Evolutionary conservation across 2,329 filamentous ascomycete genomes (phyloP).

Genomic region (Stemphylium beticola): DNA sequence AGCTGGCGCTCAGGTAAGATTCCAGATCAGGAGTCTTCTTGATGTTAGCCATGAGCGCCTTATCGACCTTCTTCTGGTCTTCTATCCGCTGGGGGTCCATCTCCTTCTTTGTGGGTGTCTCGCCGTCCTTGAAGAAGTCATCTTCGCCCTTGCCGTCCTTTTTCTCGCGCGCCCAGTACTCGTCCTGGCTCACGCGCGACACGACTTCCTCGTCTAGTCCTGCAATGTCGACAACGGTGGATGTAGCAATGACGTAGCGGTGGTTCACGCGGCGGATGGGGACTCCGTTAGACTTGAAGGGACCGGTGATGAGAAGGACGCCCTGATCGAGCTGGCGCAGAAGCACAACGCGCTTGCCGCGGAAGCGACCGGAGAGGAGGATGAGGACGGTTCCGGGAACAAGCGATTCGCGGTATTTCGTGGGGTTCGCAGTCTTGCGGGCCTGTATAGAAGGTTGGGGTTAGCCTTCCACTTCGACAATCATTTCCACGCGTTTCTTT

Average conservation of each 20-base stretch:
- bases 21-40: constrained; percentile 95
- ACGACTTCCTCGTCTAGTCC: constrained; percentile 74
- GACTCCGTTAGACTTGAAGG: constrained; percentile 99
- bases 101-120: constrained; percentile 91
- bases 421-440: constrained; percentile 90
- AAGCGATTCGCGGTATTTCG: constrained; percentile 86
- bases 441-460: constrained; percentile 62
- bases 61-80: constrained; percentile 98
- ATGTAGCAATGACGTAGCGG: constrained; percentile 91
- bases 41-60: constrained; percentile 88
- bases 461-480: constrained; percentile 7
- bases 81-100: constrained; percentile 86
- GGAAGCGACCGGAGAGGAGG: constrained; percentile 98
- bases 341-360: constrained; percentile 98
- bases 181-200: constrained; percentile 78
- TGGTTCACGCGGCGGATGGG: constrained; percentile 91
- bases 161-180: constrained; percentile 98
- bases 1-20: constrained; percentile 90
- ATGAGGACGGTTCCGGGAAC: constrained; percentile 95
- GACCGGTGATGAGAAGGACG: constrained; percentile 96
- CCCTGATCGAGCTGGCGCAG: constrained; percentile 96
- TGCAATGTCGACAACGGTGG: constrained; percentile 79
- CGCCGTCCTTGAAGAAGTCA: constrained; percentile 97
- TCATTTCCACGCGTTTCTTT: background rate
- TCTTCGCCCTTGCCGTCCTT: constrained; percentile 91